phyloP scores from a whole-genome alignment of 352 stramenopile genomes.

The Pilasporangium apinafurcum region DNA sequence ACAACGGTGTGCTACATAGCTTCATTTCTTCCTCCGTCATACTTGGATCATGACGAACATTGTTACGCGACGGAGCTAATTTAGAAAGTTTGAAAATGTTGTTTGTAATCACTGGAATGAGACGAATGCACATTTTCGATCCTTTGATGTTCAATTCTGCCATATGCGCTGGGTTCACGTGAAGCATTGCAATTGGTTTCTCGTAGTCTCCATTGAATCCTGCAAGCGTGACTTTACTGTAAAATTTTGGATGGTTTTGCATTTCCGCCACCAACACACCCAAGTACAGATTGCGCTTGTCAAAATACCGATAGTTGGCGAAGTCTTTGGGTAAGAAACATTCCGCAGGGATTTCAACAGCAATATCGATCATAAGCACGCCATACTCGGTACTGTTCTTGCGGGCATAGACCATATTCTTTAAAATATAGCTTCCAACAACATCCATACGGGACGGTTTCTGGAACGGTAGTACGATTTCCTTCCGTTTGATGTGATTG shows the following conservation, averaged over 20 bases:
- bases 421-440: constrained; percentile 84
- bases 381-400: constrained; percentile 49
- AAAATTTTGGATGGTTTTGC: constrained; percentile 28
- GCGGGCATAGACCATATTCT: constrained; percentile 64
- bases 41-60: constrained; percentile 71
- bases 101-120: constrained; percentile 63
- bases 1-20: constrained; percentile 69
- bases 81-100: constrained; percentile 81
- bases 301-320: constrained; percentile 84
- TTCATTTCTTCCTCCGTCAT: constrained; percentile 72
- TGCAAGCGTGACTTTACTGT: constrained; percentile 49
- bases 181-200: constrained; percentile 68
- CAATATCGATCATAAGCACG: constrained; percentile 66
- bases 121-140: constrained; percentile 42
- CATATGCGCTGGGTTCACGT: constrained; percentile 32
- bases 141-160: constrained; percentile 41
- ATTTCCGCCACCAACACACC: constrained; percentile 62
- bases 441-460: constrained; percentile 72
- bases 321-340: constrained; percentile 89
- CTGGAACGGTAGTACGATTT: constrained; percentile 82
- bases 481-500: constrained; percentile 78
- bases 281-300: constrained; percentile 87
- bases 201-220: constrained; percentile 73
- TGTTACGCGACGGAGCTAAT: constrained; percentile 74
- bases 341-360: constrained; percentile 68